phyloP scores from a whole-genome alignment of 768 basidiomycete genomes.

The Mrakia hoshinonis region DNA sequence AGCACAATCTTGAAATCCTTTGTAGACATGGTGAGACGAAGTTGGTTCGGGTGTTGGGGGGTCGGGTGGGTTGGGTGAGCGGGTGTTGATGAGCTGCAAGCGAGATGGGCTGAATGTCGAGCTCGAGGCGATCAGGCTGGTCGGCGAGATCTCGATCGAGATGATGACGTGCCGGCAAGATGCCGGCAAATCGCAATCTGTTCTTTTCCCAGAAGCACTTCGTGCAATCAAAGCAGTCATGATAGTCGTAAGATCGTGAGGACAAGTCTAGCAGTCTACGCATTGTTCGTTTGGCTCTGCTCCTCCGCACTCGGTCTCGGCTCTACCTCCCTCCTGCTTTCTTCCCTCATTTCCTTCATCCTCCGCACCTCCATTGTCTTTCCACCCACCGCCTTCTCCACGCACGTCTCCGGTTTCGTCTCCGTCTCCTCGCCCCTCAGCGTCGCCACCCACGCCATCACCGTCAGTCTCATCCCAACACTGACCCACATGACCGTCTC shows the following conservation, averaged over 20 bases:
- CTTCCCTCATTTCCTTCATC: not conserved
- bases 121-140: too few species aligned
- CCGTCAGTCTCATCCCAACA: not conserved
- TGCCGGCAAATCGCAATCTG: too few species aligned
- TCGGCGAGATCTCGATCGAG: too few species aligned
- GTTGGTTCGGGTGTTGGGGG: not conserved
- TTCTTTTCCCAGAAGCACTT: too few species aligned
- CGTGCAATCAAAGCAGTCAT: not conserved
- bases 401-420: not conserved
- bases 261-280: not conserved
- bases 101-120: too few species aligned
- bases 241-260: not conserved
- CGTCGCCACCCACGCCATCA: not conserved
- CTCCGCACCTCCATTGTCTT: not conserved
- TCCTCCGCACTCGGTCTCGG: not conserved
- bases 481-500: conserved; percentile 11
- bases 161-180: too few species aligned
- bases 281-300: not conserved
- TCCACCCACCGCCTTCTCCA: not conserved
- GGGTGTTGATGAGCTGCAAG: not conserved
- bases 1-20: conserved; percentile 33
- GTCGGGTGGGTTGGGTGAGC: not conserved
- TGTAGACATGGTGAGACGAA: conserved; percentile 25
- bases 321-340: not conserved
- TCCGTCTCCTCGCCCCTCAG: not conserved